These are phyloP conservation scores for Dryadomyces sulphureus DNA, from an alignment of 2,329 filamentous ascomycete genomes.

Conservation along the genomic window DNA sequence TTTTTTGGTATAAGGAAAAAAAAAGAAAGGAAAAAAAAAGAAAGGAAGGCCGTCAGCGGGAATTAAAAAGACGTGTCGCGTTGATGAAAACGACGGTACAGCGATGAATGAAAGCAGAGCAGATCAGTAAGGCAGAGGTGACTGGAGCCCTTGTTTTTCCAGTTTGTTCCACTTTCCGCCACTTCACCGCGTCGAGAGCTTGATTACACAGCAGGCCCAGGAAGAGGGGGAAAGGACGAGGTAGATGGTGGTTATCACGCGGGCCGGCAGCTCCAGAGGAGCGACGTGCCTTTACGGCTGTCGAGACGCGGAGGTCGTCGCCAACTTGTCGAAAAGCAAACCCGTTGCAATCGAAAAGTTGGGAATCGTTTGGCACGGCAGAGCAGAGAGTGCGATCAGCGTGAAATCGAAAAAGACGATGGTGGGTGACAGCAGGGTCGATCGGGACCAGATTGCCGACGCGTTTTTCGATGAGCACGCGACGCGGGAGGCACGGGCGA, in stretches of 20 bases:
- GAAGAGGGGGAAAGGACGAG: background rate
- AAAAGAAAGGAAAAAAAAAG: background rate
- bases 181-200: background rate
- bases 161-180: background rate
- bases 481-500: constrained; percentile 2
- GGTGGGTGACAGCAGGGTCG: background rate
- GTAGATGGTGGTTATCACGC: background rate
- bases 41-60: background rate
- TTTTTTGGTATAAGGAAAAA: too few relatives aligned
- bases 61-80: background rate
- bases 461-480: constrained; percentile 35
- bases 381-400: background rate
- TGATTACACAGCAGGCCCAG: background rate
- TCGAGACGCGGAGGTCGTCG: constrained; percentile 25
- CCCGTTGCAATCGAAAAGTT: background rate
- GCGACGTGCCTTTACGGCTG: constrained; percentile 16
- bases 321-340: constrained; percentile 23
- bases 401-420: constrained; percentile 2
- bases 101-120: background rate
- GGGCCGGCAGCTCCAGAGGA: constrained; percentile 20
- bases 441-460: constrained; percentile 28
- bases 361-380: background rate
- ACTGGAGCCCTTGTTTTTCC: background rate
- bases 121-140: background rate
- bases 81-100: background rate